Conservation (phyloP, 345 rosid species). For the Balakata baccata region DNA sequence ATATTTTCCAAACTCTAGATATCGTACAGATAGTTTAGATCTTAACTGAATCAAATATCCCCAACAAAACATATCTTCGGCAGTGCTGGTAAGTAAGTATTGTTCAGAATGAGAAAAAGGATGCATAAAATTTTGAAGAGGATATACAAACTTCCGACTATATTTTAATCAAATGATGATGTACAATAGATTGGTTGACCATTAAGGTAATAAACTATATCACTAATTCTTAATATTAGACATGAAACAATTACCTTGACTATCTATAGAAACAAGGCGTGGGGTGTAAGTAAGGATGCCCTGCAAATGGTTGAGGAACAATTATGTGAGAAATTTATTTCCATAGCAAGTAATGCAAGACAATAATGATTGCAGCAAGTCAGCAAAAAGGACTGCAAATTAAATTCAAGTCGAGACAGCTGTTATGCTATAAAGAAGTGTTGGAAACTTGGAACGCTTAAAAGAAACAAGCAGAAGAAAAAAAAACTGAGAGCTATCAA, state of each 20-base stretch:
- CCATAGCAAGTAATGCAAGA: background rate
- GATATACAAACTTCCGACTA: background rate
- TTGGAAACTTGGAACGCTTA: background rate
- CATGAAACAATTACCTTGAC: constrained; percentile 55
- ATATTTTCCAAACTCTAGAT: background rate
- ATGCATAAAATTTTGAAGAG: background rate
- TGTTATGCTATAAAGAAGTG: background rate
- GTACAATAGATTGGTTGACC: background rate
- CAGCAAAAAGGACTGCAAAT: background rate
- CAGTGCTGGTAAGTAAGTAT: background rate
- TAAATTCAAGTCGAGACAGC: background rate
- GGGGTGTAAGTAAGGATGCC: constrained; percentile 78
- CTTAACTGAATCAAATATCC: background rate
- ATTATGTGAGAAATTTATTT: background rate
- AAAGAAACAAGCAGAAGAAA: background rate
- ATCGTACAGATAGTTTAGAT: background rate
- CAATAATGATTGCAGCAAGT: background rate
- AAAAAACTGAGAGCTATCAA: background rate
- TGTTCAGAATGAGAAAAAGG: background rate
- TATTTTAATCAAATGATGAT: background rate
- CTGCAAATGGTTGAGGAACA: constrained; percentile 36
- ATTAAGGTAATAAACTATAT: background rate
- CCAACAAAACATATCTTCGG: background rate
- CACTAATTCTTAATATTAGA: background rate
- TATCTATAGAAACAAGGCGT: constrained; percentile 66